phyloP scores from a whole-genome alignment of 805 yeast species.

The Clavispora asparagi region DNA sequence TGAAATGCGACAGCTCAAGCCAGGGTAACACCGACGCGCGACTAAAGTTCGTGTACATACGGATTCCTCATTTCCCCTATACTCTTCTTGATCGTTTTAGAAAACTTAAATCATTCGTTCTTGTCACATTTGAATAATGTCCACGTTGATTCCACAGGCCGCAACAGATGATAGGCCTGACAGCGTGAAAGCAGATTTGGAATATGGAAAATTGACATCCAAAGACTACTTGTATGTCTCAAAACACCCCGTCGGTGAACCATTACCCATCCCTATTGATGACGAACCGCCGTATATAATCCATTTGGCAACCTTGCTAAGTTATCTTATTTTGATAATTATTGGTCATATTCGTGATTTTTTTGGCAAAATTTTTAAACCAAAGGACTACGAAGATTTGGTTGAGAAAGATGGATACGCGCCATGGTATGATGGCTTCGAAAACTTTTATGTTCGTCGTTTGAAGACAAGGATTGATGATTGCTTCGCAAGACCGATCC shows the following conservation, averaged over 20 bases:
- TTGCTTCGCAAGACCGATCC: slow-evolving; percentile 93
- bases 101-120: not conserved
- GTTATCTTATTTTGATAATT: slow-evolving; percentile 77
- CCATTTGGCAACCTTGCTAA: slow-evolving; percentile 75
- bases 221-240: slow-evolving; percentile 61
- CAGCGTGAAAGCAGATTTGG: slow-evolving; percentile 45
- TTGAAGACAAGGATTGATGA: slow-evolving; percentile 88
- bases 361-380: slow-evolving; percentile 70
- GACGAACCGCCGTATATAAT: slow-evolving; percentile 87
- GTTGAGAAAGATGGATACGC: slow-evolving; percentile 85
- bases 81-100: not conserved
- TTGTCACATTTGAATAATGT: slow-evolving; percentile 5
- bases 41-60: not conserved
- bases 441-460: slow-evolving; percentile 88
- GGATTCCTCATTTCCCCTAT: not conserved
- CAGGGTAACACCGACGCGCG: not conserved
- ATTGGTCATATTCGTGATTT: slow-evolving; percentile 90
- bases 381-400: slow-evolving; percentile 59
- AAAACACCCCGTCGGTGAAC: slow-evolving; percentile 50
- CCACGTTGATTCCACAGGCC: slow-evolving; percentile 32
- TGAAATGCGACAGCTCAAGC: no score
- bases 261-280: slow-evolving; percentile 56
- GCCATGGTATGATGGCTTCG: slow-evolving; percentile 93
- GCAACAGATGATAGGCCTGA: slow-evolving; percentile 30
- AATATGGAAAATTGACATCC: slow-evolving; percentile 68